These are phyloP conservation scores for Cladophialophora bantiana DNA, from an alignment of 2,329 filamentous ascomycete species.

Conservation along the genomic window DNA sequence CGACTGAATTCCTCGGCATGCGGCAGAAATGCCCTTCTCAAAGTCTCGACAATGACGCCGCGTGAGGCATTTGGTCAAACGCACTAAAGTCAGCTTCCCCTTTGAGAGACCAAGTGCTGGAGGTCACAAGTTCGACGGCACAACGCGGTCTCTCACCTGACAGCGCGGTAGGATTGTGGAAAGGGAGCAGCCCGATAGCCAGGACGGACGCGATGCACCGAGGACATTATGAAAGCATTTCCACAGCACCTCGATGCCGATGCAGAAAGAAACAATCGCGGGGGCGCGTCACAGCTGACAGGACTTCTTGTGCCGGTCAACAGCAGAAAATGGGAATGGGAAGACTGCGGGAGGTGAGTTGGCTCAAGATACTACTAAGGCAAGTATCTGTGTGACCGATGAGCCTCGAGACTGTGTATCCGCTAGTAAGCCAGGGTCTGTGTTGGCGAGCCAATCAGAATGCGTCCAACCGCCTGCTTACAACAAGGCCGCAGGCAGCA, in stretches of 20 bases:
- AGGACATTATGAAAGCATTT: conserved; percentile 27
- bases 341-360: conserved; percentile 9
- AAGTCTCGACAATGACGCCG: not conserved
- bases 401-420: conserved; percentile 11
- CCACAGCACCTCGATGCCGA: conserved; percentile 8
- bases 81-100: conserved; percentile 11
- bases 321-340: not conserved
- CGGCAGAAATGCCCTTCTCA: conserved; percentile 24
- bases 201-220: conserved; percentile 17
- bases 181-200: conserved; percentile 20
- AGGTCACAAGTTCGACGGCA: conserved; percentile 30
- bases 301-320: conserved; percentile 6
- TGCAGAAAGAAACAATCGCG: not conserved
- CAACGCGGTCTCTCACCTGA: conserved; percentile 29
- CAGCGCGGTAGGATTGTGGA: conserved; percentile 21
- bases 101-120: conserved; percentile 8
- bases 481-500: conserved; percentile 15
- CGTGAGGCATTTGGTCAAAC: conserved; percentile 25
- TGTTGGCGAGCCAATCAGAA: conserved; percentile 6
- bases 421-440: conserved; percentile 5
- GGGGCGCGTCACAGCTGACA: not conserved
- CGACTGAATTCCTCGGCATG: not conserved
- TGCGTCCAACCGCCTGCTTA: conserved; percentile 5
- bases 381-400: conserved; percentile 4
- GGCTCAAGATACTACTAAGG: conserved; percentile 10